Evolutionary conservation across 345 rosid genomes (phyloP), one percentile per base, ranked within the genome.

Genomic region (Dovyalis caffra): DNA sequence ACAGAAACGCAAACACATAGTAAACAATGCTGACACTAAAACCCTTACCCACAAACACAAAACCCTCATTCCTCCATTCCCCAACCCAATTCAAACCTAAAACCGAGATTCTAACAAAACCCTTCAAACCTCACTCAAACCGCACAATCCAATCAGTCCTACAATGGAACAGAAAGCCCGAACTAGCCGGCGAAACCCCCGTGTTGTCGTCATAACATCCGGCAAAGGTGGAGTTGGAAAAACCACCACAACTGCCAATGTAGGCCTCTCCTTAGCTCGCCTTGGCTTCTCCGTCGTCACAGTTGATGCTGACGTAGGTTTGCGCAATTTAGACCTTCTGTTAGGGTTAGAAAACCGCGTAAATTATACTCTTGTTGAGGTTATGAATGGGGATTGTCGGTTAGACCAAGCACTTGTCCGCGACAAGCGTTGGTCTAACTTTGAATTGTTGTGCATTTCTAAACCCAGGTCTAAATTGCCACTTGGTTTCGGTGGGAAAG

Each of bases 141-240:
- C 60, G 47, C 63, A 34, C 79, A 33, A 73, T 89, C 40, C 87
- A 76, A 33, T 90, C 94, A 49, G 90, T 90, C 61, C 97, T 95
- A n/a, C 99, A 92, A 57, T 92, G 90, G 84, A 95, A 92, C 78
- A 83, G 98, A 8, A 92, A 91, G 81, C 99, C 99, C 4, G 87
- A 95, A 70, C 80, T 95, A 56, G 87, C 99, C 72, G 99, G 99
- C 20, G 93, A 92, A 28, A 92, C 97, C 21, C 98, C 97, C 11
- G 99, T 1, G 94, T 95, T 26, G 97, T 91, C n/a, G 99, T 95
- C 7, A 95, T 95, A 70, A 95, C 98, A 70, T 95, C 99, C 64
- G 99, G 99, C 2, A 95, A 95, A 85, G 99, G 97, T 8, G 99
- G 99, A 9, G 98, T 95, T 64, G 98, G 99, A 0, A 95, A 95